Evolutionary conservation across 495 filamentous ascomycete species (phyloP).

Genomic region (Stereocaulon alpinum): DNA sequence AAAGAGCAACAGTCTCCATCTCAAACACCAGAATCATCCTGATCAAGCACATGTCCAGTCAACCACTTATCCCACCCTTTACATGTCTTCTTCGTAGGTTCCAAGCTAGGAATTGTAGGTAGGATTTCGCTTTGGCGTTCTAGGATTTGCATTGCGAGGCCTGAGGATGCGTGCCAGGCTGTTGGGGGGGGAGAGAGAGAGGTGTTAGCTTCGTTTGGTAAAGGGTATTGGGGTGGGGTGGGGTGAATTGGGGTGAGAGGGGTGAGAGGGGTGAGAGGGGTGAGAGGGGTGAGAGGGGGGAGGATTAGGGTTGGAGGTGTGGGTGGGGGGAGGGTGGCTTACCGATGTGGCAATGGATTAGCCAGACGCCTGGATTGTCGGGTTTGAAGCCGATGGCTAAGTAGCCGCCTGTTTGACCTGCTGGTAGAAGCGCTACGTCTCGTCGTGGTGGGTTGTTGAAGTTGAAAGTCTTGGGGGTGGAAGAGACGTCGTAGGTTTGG

Average conservation of each 20-base stretch:
- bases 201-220: neutral
- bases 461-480: slow-evolving; percentile 24
- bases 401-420: slow-evolving; percentile 26
- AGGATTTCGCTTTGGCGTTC: slow-evolving; percentile 28
- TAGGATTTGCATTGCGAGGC: slow-evolving; percentile 39
- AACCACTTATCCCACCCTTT: slow-evolving; percentile 3
- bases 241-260: no score
- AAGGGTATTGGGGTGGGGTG: neutral
- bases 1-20: neutral
- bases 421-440: slow-evolving; percentile 41
- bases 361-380: slow-evolving; percentile 49
- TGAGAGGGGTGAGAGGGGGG: no score
- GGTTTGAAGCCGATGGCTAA: slow-evolving; percentile 43
- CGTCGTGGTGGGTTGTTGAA: slow-evolving; percentile 41
- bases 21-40: slow-evolving; percentile 8
- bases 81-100: neutral
- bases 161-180: slow-evolving; percentile 42
- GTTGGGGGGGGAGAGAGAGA: neutral
- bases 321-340: no score
- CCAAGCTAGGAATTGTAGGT: neutral
- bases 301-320: no score
- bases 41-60: neutral
- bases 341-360: slow-evolving; percentile 47
- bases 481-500: slow-evolving; percentile 14
- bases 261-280: no score